phyloP scores from a whole-genome alignment of 2,329 filamentous ascomycete genomes.

The Torrubiella hemipterigena region DNA sequence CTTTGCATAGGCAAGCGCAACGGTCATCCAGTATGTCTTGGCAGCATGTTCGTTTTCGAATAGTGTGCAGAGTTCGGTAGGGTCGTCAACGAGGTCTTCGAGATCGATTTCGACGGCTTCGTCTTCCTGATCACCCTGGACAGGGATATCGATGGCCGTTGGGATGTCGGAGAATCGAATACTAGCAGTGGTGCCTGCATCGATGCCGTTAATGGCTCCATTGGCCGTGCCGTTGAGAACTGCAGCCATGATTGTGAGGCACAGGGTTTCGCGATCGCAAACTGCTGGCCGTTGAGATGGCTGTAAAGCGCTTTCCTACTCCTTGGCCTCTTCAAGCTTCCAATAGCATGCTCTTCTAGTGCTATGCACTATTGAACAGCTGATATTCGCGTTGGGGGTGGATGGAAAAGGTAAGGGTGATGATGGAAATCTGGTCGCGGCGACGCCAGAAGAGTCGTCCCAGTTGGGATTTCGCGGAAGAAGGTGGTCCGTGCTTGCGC shows the following conservation, averaged over 20 bases:
- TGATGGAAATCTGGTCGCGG: too few species aligned
- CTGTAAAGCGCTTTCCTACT: too few species aligned
- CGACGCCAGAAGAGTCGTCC: too few species aligned
- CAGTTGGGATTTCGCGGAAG: too few species aligned
- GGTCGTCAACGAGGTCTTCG: constrained; percentile 82
- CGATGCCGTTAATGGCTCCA: constrained; percentile 27
- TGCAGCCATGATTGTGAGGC: constrained; percentile 26
- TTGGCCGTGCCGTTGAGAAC: constrained; percentile 31
- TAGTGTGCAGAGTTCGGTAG: constrained; percentile 86
- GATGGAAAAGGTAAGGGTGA: too few species aligned
- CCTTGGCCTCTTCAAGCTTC: too few species aligned
- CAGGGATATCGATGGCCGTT: constrained; percentile 52
- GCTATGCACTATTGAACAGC: too few species aligned
- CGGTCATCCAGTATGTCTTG: constrained; percentile 95
- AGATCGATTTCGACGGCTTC: constrained; percentile 87
- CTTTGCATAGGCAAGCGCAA: constrained; percentile 92
- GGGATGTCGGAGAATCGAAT: constrained; percentile 54
- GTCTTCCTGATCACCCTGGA: constrained; percentile 52
- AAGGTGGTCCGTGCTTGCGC: too few species aligned
- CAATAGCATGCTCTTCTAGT: too few species aligned
- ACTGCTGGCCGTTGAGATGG: too few species aligned
- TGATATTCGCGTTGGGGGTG: too few species aligned
- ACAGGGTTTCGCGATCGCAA: too few species aligned
- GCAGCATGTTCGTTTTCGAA: constrained; percentile 89
- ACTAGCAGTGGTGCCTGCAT: constrained; percentile 26